Evolutionary conservation across 2,329 filamentous ascomycete genomes (phyloP).

Genomic region (Xylariaceae sp.): DNA sequence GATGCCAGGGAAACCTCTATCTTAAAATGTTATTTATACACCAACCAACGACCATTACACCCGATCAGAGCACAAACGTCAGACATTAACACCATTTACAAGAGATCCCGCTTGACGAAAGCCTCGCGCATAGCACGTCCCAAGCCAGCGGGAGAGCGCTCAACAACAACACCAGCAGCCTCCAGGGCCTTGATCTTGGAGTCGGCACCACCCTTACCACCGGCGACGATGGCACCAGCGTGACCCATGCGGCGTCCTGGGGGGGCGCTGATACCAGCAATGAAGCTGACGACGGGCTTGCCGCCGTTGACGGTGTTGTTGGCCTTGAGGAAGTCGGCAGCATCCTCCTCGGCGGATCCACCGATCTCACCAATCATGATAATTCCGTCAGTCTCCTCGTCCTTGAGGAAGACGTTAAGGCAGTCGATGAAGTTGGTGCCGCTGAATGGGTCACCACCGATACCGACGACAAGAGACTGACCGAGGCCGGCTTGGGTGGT

Average conservation of each 20-base stretch:
- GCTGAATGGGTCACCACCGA: slow-evolving; percentile 97
- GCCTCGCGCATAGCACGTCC: slow-evolving; percentile 93
- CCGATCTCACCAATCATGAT: slow-evolving; percentile 99
- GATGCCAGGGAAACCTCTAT: slow-evolving; percentile 20
- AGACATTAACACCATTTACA: slow-evolving; percentile 55
- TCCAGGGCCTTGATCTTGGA: slow-evolving; percentile 97
- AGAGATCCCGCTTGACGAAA: slow-evolving; percentile 92
- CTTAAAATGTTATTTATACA: slow-evolving; percentile 19
- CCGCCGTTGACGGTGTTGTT: slow-evolving; percentile 81
- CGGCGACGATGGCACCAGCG: slow-evolving; percentile 95
- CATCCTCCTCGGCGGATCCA: slow-evolving; percentile 95
- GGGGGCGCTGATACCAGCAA: slow-evolving; percentile 95
- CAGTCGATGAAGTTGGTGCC: slow-evolving; percentile 99
- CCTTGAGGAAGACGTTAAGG: slow-evolving; percentile 92
- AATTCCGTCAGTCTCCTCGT: slow-evolving; percentile 96
- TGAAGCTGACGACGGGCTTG: slow-evolving; percentile 97
- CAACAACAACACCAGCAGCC: slow-evolving; percentile 89
- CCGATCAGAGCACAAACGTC: too few species aligned
- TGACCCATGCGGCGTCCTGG: slow-evolving; percentile 97
- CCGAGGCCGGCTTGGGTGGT: slow-evolving; percentile 95
- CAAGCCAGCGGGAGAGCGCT: slow-evolving; percentile 86
- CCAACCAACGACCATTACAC: not conserved
- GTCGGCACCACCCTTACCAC: slow-evolving; percentile 96
- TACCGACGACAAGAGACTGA: slow-evolving; percentile 96
- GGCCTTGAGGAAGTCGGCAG: slow-evolving; percentile 89